Evolutionary conservation across 2,329 filamentous ascomycete genomes (phyloP), one percentile per base, ranked within the genome.

Genomic region (Verticillium nubilum): DNA sequence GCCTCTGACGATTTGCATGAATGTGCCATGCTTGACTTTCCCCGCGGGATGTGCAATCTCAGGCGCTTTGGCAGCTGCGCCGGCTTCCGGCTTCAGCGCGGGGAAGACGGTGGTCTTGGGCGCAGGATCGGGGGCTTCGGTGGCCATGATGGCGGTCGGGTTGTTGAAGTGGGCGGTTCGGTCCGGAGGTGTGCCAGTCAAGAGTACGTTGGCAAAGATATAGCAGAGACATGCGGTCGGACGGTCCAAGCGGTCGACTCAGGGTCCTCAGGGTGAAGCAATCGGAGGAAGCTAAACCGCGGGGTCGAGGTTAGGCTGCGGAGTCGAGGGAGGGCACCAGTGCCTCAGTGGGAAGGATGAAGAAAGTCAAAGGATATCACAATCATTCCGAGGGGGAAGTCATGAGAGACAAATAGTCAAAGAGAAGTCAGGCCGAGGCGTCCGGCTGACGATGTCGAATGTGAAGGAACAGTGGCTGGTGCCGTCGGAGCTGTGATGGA

Each of bases 1-100:
- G 42, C 79, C 79, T n/a, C 85, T 79, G 42, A 86, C 56, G 26
- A 80, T 65, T 65, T 85, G 81, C 61, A 80, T 75, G 15, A 77
- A 66, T 9, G 72, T 69, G 54, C 82, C 79, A 71, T 87, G 78
- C 61, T 81, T 78, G 58, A 77, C 71, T 58, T 78, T 78, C n/a
- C 84, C 84, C 2, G 82, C 83, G 0, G 84, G 83, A 67, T 87
- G 83, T 15, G 62, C 65, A 23, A 61, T 62, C 54, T 42, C 62
- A 10, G 62, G 58, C 29, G 56, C 61, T 15, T 60, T 61, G 50
- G 57, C 60, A 19, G 25, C 12, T 2, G 50, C 1, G 19, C 42
- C 19, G n/a, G 42, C n/a, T 13, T 50, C 42, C 6, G 42, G n/a
- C n/a, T 50, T 67, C 23, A 67, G 60, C 27, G 66, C 64, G 52